Base-by-base conservation (phyloP, 495 filamentous ascomycete genomes). In the Darksidea phi region DNA sequence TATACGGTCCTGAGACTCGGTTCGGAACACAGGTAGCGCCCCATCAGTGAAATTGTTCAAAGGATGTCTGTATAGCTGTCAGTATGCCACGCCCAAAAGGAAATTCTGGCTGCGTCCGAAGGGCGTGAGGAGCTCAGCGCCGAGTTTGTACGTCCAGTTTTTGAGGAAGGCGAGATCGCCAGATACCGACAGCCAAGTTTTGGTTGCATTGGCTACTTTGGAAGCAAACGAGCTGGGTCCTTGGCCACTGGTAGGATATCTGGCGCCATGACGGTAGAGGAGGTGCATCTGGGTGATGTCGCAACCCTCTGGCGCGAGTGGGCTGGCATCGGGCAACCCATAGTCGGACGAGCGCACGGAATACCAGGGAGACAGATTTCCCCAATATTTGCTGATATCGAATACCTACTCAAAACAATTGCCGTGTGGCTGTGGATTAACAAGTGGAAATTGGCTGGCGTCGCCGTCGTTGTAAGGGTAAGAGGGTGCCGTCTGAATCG, bases 81-180 rank as follows among this genome's bases (percentile, higher is more conserved):
- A 73, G 54, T 79, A 84, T 7, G 80, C 80, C 15, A 79, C 77
- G 1, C 82, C 82, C 7, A 83, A 73, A 17, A 84, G 71, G 53
- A 84, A 83, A 59, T 78, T 81, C 60, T 86, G 83, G 53, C 20
- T 25, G 42, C 59, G 59, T 28, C 59, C 59, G 26, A 59, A 63
- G 37, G 59, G 59, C 11, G 54, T 63, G 13, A 64, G 61, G 23
- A 64, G 54, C 48, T 64, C 55, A 26, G 61, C 61, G 23, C 61
- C 61, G 23, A 64, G 61, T 45, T 61, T 60, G 52, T 61, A 64
- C 4, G 56, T 54, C 61, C 61, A 64, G 28, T 51, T 25, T 11
- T 6, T 13, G 42, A 64, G 55, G 47, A 53, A 64, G 15, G 42
- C 11, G n/a, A 64, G 57, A n/a, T 64, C 55, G 13, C 61, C 61